Percentiles rank a stretch among this genome's conserved stretches.
Evolutionary conservation across 1,139 yeast genomes (phyloP).

Genomic region (Zygosaccharomyces pseudobailii): DNA sequence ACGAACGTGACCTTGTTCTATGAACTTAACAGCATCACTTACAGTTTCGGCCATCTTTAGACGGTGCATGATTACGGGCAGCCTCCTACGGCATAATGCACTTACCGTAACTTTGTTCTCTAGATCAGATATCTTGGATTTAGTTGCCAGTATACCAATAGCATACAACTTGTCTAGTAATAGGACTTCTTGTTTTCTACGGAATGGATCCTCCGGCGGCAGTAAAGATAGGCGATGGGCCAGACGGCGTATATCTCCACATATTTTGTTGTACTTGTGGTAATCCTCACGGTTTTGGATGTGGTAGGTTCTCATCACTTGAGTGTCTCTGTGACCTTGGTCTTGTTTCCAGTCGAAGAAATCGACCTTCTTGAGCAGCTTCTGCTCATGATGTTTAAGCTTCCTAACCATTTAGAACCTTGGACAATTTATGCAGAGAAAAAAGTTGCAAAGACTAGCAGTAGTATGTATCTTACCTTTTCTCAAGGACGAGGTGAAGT

Average conservation of each 20-base stretch:
- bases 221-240: constrained; percentile 81
- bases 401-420: constrained; percentile 67
- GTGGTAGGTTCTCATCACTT: constrained; percentile 91
- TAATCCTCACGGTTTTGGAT: constrained; percentile 94
- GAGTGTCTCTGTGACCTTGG: constrained; percentile 89
- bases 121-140: constrained; percentile 85
- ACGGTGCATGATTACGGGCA: constrained; percentile 94
- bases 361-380: constrained; percentile 90
- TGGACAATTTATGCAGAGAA: neutral
- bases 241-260: constrained; percentile 84
- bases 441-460: too few species aligned
- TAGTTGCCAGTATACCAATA: constrained; percentile 82
- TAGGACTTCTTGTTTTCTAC: constrained; percentile 82
- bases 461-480: neutral
- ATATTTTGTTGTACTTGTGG: constrained; percentile 83
- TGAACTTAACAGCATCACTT: constrained; percentile 81
- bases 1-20: constrained; percentile 96
- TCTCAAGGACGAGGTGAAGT: neutral
- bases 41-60: constrained; percentile 90
- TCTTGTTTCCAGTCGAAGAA: constrained; percentile 98
- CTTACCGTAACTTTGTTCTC: constrained; percentile 91
- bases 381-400: constrained; percentile 91
- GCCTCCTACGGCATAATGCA: constrained; percentile 84
- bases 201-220: constrained; percentile 78
- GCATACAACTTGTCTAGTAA: constrained; percentile 78